Base-by-base conservation (phyloP, 2,329 filamentous ascomycete species). In the Pestalotiopsis sp. region DNA sequence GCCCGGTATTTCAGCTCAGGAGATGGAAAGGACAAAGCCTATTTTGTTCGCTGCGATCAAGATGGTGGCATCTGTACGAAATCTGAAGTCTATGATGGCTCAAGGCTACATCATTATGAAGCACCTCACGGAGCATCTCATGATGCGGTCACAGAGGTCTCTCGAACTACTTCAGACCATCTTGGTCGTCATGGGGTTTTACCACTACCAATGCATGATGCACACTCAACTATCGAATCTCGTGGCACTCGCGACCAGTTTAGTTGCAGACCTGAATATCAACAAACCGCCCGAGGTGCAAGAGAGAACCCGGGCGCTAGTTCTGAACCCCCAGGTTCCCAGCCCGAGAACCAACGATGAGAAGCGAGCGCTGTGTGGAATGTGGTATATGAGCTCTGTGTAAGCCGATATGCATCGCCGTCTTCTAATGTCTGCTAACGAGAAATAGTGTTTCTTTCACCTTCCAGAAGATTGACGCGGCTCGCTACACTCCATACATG, bases 321-420 rank as follows among this genome's bases (percentile, higher is more conserved):
- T 84, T 3, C 77, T 82, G 2, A 77, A 81, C 25, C 82, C 82
- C 0, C 78, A 80, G 17, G 73, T 78, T 38, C 78, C 81, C 0
- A 76, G 73, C 25, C 74, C 76, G 2, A 81, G 85, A 4, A 85
- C 83, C 0, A 82, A 85, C 7, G 87, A 89, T 52, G 87, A 89
- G 70, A 80, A 83, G 11, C 81, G 87, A n/a, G 80, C 83, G 0
- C 78, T 88, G 0, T 78, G 87, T 0, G 87, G 85, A 0, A 83
- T 85, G 1, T 89, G 86, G 83, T 89, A 87, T 69, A 70, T 89
- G 38, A 84, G 81, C 14, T 87, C 85, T 11, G 81, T 82, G 86
- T 89, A 78, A 74, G 84, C 77, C 12, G n/a, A 20, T 36, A 17
- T 20, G 1, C 7, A 11, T 2, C 59, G 6, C 2, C 9, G 13